phyloP scores from a whole-genome alignment of 2,329 filamentous ascomycete species.

The Knufia petricola region DNA sequence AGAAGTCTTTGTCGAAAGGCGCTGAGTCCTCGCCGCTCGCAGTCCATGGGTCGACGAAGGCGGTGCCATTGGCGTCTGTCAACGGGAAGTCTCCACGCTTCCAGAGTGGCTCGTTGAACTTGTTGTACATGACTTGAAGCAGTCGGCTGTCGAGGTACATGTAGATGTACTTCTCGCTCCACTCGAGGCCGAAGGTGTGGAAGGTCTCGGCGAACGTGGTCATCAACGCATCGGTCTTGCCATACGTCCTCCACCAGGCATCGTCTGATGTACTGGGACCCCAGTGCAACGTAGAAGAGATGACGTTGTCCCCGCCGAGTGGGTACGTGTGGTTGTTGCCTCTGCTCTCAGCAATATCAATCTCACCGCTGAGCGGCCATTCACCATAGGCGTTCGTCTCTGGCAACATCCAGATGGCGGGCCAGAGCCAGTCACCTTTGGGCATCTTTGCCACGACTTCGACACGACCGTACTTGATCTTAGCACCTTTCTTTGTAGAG shows the following conservation, averaged over 20 bases:
- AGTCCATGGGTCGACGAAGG: conserved; percentile 55
- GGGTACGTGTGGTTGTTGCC: conserved; percentile 71
- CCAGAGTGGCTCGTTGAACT: conserved; percentile 61
- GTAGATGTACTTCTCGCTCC: conserved; percentile 81
- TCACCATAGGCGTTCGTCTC: conserved; percentile 60
- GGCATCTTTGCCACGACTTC: conserved; percentile 71
- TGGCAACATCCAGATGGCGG: conserved; percentile 85
- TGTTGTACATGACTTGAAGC: conserved; percentile 69
- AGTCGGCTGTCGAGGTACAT: conserved; percentile 75
- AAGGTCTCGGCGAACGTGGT: conserved; percentile 60
- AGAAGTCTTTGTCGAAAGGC: conserved; percentile 68
- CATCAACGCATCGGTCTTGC: conserved; percentile 64
- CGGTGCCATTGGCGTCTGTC: conserved; percentile 55
- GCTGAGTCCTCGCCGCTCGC: conserved; percentile 51
- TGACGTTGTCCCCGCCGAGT: conserved; percentile 71
- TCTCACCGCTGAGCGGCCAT: conserved; percentile 74
- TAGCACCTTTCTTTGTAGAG: conserved; percentile 60
- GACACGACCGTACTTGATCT: conserved; percentile 70
- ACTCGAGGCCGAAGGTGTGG: conserved; percentile 75
- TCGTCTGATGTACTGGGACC: conserved; percentile 63
- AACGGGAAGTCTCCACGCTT: conserved; percentile 58
- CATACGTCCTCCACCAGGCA: conserved; percentile 74
- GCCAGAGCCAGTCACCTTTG: conserved; percentile 77
- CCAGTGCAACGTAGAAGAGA: conserved; percentile 73
- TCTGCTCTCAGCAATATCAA: conserved; percentile 71